Evolutionary conservation across 2,329 filamentous ascomycete genomes (phyloP), one percentile per base, ranked within the genome.

Genomic region (Hortaea werneckii): DNA sequence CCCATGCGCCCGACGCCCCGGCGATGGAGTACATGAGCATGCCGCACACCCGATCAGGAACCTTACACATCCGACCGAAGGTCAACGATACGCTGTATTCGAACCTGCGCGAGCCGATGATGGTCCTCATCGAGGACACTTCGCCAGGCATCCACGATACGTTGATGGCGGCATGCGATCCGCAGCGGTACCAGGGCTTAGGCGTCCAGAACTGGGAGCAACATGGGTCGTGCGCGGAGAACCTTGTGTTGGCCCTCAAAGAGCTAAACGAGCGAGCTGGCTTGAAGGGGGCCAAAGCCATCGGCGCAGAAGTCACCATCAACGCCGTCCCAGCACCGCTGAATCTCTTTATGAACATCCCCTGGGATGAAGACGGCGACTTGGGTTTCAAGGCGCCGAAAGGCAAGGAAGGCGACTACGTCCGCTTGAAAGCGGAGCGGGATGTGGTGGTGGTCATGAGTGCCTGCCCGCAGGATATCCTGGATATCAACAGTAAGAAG

Each of bases 271-370:
- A 69, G 49, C 63, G 64, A 12, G 67, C 67, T 5, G 70, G 70
- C 0, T 54, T 73, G 13, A 70, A 71, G 45, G 70, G 70, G 11
- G 59, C 67, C 1, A 69, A 69, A 45, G 67, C 65, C 20, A 62
- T 73, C 3, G 70, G 70, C 26, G 68, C 70, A 5, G 68, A 72
- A 13, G 67, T 73, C 35, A 70, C 67, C 1, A 68, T 73, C 54
- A 72, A 73, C 49, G 66, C 63, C 42, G 67, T 68, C 10, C 70
- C 70, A 0, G 68, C 68, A 10, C 70, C 70, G 2, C 57, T 73
- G 5, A 69, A 71, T 38, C 58, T 73, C 8, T 73, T 71, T 54
- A 72, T 72, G 69, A 71, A 71, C 38, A 67, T 72, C 40, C 68
- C 68, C 0, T 66, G 64, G 50, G 57, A 63, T n/a, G 58, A 67